A percentile compares a stretch with the other conserved stretches of the same genome.
Evolutionary conservation across 305 asterid genomes (phyloP).

Genomic region (Fraxinus dipetala): DNA sequence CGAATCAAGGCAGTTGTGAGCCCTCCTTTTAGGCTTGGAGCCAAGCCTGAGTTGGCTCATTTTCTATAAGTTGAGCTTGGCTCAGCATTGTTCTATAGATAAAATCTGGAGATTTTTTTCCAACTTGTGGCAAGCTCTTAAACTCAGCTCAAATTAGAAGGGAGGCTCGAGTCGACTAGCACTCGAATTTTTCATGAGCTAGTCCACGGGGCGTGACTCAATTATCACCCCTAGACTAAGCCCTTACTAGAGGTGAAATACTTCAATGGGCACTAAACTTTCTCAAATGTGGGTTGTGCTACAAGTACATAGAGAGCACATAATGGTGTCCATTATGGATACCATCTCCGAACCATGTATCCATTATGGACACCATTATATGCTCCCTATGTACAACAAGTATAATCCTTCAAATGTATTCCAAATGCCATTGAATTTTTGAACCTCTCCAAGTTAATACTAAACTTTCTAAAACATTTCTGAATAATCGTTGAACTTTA

Average conservation of each 20-base stretch:
- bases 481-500: no score
- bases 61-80: neutral
- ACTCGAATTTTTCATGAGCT: neutral
- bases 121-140: no score
- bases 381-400: no score
- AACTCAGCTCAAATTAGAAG: neutral
- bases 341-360: no score
- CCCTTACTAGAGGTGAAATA: no score
- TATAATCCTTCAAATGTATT: neutral
- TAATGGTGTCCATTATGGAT: no score
- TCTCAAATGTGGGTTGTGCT: neutral
- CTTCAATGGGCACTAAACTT: neutral
- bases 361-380: no score
- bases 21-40: no score
- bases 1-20: neutral
- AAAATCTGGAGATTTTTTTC: neutral
- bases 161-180: neutral
- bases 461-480: neutral
- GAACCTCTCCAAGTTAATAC: neutral
- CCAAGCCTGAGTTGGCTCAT: neutral
- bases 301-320: no score
- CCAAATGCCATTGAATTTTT: neutral
- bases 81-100: neutral
- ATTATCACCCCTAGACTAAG: no score
- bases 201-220: no score